Percentiles rank a stretch among this genome's conserved stretches.
Evolutionary conservation across 495 filamentous ascomycete genomes (phyloP).

Genomic region (Articulospora tetracladia): DNA sequence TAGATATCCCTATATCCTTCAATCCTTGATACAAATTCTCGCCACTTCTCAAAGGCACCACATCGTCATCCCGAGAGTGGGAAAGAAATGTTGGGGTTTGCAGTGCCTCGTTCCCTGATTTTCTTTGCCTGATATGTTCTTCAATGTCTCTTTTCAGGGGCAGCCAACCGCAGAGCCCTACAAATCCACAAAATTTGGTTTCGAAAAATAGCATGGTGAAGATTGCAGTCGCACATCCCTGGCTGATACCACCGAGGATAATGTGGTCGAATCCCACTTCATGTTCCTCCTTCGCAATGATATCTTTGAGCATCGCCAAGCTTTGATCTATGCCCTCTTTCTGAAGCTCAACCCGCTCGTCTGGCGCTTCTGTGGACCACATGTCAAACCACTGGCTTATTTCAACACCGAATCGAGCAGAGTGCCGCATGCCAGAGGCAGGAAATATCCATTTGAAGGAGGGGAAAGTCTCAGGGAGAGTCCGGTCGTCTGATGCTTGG

Average conservation of each 20-base stretch:
- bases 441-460: slow-evolving; percentile 45
- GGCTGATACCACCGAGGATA: slow-evolving; percentile 50
- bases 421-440: slow-evolving; percentile 39
- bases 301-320: slow-evolving; percentile 26
- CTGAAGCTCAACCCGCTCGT: slow-evolving; percentile 33
- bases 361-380: slow-evolving; percentile 25
- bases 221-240: slow-evolving; percentile 48
- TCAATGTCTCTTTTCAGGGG: slow-evolving; percentile 39
- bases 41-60: slow-evolving; percentile 44
- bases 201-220: slow-evolving; percentile 34
- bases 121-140: neutral
- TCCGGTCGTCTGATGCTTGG: slow-evolving; percentile 28
- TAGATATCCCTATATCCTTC: slow-evolving; percentile 30
- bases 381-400: slow-evolving; percentile 53
- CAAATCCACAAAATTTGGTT: slow-evolving; percentile 35
- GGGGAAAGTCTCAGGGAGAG: slow-evolving; percentile 32
- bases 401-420: slow-evolving; percentile 32
- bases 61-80: slow-evolving; percentile 48
- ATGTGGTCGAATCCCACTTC: slow-evolving; percentile 32
- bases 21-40: slow-evolving; percentile 36
- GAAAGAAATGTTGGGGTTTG: slow-evolving; percentile 47
- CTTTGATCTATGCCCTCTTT: slow-evolving; percentile 40
- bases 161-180: slow-evolving; percentile 55
- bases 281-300: slow-evolving; percentile 33
- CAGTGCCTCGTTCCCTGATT: neutral